These are phyloP conservation scores for Kazachstania africana DNA, from an alignment of 805 yeast species.

Conservation along the genomic window DNA sequence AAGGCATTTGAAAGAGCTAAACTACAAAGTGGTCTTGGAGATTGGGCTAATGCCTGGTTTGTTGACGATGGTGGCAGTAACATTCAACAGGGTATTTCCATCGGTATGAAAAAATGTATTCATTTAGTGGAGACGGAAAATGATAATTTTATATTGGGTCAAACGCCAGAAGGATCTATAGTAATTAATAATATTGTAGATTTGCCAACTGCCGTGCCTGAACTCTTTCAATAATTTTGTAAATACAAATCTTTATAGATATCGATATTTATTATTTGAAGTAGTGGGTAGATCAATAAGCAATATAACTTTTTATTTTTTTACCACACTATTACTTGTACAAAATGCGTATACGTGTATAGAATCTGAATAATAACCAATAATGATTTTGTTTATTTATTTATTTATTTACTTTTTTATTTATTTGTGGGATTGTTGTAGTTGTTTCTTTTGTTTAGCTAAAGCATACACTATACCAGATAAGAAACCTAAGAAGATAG, in stretches of 20 bases:
- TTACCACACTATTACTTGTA: no score
- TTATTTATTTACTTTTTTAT: constrained; percentile 3
- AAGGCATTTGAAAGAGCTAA: constrained; percentile 56
- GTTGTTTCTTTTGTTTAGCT: constrained; percentile 80
- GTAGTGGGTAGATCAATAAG: neutral
- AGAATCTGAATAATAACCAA: no score
- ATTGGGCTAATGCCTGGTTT: constrained; percentile 46
- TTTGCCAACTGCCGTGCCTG: constrained; percentile 33
- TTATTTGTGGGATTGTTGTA: no score
- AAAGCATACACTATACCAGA: constrained; percentile 95
- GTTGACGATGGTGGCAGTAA: constrained; percentile 82
- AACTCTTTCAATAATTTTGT: constrained; percentile 31
- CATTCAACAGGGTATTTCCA: constrained; percentile 55
- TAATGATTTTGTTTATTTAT: neutral
- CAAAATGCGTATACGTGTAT: no score
- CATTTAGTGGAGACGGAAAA: constrained; percentile 68
- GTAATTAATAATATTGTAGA: constrained; percentile 50
- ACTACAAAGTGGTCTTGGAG: constrained; percentile 36
- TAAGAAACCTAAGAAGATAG: constrained; percentile 85
- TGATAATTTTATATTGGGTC: constrained; percentile 25
- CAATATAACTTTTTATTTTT: neutral
- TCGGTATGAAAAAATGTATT: constrained; percentile 63
- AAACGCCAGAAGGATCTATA: constrained; percentile 33
- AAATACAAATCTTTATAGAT: neutral
- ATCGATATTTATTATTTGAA: neutral